phyloP scores from a whole-genome alignment of 2,329 filamentous ascomycete genomes.

The Verticillium longisporum region DNA sequence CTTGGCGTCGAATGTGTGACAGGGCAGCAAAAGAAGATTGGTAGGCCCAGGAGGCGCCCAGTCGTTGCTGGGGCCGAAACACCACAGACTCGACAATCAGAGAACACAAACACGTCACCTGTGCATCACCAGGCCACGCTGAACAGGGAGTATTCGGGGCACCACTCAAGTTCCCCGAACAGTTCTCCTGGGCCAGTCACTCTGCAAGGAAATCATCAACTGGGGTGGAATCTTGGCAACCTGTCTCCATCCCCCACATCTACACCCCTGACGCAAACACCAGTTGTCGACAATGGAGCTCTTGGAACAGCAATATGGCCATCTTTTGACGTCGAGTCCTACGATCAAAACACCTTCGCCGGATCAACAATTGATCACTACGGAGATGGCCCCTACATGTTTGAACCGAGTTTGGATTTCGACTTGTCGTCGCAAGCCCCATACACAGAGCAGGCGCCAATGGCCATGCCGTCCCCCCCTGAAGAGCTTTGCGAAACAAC shows the following conservation, averaged over 20 bases:
- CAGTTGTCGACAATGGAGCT: not conserved
- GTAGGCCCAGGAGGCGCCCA: not conserved
- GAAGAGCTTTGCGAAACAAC: not conserved
- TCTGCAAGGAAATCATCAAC: not conserved
- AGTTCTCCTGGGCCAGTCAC: not conserved
- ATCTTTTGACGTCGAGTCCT: not conserved
- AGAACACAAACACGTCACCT: not conserved
- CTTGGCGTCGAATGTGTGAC: not conserved
- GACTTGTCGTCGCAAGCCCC: not conserved
- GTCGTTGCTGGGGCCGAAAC: not conserved
- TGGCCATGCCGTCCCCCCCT: not conserved
- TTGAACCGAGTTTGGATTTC: not conserved
- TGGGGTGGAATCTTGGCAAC: not conserved
- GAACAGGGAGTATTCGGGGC: not conserved
- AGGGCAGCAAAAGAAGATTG: not conserved
- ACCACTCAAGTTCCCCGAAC: not conserved
- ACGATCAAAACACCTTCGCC: not conserved
- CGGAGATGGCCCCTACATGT: not conserved
- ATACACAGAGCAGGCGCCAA: not conserved
- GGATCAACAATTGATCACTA: not conserved
- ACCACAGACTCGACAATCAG: not conserved
- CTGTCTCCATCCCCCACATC: not conserved
- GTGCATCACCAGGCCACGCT: not conserved
- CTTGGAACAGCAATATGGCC: not conserved
- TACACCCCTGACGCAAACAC: not conserved